Percentiles rank a stretch among this genome's conserved stretches.
Conservation (phyloP, 768 basidiomycete species). For the Leucosporidium yakuticum region DNA sequence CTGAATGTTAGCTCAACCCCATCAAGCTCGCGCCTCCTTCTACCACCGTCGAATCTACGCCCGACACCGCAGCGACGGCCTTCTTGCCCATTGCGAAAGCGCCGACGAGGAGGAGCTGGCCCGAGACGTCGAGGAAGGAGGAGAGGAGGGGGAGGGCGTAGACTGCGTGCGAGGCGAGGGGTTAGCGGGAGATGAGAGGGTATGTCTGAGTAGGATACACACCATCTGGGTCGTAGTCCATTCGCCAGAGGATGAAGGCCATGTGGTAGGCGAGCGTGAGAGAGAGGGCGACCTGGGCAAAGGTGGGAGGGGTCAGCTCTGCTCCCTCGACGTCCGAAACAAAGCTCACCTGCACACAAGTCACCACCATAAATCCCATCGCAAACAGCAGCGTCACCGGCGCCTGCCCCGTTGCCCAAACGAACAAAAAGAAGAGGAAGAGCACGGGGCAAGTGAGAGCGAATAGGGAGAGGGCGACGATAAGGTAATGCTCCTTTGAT, state of each 20-base stretch:
- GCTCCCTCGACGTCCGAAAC: background rate
- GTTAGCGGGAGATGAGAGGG: background rate
- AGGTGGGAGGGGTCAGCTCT: background rate
- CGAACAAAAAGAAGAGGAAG: conserved; percentile 62
- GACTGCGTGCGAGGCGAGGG: background rate
- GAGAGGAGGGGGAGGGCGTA: conserved; percentile 37
- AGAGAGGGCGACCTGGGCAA: conserved; percentile 7
- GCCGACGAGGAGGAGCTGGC: conserved; percentile 37
- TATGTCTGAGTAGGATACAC: background rate
- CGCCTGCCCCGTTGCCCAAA: conserved; percentile 70
- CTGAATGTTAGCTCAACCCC: no score
- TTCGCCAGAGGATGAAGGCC: conserved; percentile 33
- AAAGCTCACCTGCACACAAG: conserved; percentile 22
- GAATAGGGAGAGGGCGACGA: conserved; percentile 53
- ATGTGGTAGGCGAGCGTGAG: conserved; percentile 19
- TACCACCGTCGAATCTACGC: no score
- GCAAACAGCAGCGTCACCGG: conserved; percentile 63
- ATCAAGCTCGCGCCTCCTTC: no score
- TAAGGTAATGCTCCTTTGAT: conserved; percentile 23
- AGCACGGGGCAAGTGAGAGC: conserved; percentile 74
- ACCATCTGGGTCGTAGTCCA: conserved; percentile 38
- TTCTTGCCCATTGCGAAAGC: conserved; percentile 15
- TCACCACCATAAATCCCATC: conserved; percentile 51
- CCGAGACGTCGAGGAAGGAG: conserved; percentile 35
- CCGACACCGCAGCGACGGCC: no score